Evolutionary conservation across 140 eudicot genomes (phyloP), one percentile per base, ranked within the genome.

Genomic region (Anethum foeniculum): DNA sequence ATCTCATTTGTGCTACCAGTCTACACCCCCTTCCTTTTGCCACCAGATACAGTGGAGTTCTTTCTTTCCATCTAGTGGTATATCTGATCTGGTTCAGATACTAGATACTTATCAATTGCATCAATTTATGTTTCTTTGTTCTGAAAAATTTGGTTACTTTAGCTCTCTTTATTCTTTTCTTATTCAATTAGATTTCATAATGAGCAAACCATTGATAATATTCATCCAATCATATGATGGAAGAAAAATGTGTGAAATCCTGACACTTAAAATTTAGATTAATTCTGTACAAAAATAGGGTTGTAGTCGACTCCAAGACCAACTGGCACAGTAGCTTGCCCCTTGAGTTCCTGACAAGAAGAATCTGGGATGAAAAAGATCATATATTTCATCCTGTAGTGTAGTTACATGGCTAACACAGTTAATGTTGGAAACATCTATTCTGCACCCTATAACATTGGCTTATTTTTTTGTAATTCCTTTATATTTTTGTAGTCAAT

Each of bases 401-500:
- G 21, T 12, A 43, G 8, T 23, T 43, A n/a, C 52, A 43, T 73
- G 13, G 36, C 27, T 32, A 23, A 65, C 10, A 65, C 18, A 28
- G 30, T 28, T 65, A 65, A 4, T 4, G 41, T 18, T 32, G 21
- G 71, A 46, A 65, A 56, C 11, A 51, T 36, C 28, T 48, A 10
- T 71, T 51, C 2, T 13, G 28, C n/a, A 4, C 39, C 18, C 27
- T 36, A 3, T 71, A 54, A 52, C 60, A 48, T 81, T 21, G 16
- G 41, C 28, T 67, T 30, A 19, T 3, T 12, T 3, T 12, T 28
- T 28, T 51, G 18, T 52, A 4, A 13, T 54, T 39, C 13, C 23
- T 76, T 19, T 36, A n/a, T 44, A n/a, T 30, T 43, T 23, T 56
- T 80, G 58, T 83, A 88, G 92, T 82, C 88, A 71, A 83, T 88